phyloP scores from a whole-genome alignment of 768 basidiomycete genomes.

The Psilocybe cyanescens region DNA sequence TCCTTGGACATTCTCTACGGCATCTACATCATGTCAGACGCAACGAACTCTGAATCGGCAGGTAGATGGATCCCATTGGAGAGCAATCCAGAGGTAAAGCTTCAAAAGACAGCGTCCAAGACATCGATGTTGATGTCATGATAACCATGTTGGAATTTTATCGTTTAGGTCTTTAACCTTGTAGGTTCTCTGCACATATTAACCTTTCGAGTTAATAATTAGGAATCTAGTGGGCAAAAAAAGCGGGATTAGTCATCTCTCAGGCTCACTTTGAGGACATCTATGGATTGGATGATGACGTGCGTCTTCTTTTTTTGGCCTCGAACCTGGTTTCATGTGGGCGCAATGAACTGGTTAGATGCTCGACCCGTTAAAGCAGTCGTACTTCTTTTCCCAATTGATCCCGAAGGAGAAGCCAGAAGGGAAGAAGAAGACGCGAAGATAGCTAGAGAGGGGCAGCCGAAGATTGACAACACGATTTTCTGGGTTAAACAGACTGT shows the following conservation, averaged over 20 bases:
- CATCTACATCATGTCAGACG: neutral
- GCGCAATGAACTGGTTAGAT: constrained; percentile 44
- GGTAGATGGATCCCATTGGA: constrained; percentile 81
- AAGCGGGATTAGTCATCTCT: constrained; percentile 60
- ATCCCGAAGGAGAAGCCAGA: constrained; percentile 47
- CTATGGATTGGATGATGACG: constrained; percentile 74
- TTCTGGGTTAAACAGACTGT: constrained; percentile 94
- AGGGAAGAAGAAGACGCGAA: constrained; percentile 63
- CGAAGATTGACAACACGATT: constrained; percentile 61
- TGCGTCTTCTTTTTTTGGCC: constrained; percentile 25
- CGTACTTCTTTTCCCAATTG: constrained; percentile 81
- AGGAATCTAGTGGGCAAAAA: constrained; percentile 62
- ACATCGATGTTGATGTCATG: neutral
- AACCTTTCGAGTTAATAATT: neutral
- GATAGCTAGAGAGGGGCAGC: constrained; percentile 49
- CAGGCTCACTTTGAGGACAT: constrained; percentile 67
- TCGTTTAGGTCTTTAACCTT: constrained; percentile 47
- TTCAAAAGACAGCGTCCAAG: neutral
- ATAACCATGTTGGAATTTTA: constrained; percentile 1
- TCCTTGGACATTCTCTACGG: neutral
- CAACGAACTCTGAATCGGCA: constrained; percentile 17
- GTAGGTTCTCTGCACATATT: constrained; percentile 31
- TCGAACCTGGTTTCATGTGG: no score
- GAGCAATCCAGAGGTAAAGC: constrained; percentile 58
- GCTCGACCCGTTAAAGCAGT: constrained; percentile 82